These are phyloP conservation scores for Cryptosporidium xiaoi DNA, from an alignment of 169 alveolate species.

Conservation along the genomic window DNA sequence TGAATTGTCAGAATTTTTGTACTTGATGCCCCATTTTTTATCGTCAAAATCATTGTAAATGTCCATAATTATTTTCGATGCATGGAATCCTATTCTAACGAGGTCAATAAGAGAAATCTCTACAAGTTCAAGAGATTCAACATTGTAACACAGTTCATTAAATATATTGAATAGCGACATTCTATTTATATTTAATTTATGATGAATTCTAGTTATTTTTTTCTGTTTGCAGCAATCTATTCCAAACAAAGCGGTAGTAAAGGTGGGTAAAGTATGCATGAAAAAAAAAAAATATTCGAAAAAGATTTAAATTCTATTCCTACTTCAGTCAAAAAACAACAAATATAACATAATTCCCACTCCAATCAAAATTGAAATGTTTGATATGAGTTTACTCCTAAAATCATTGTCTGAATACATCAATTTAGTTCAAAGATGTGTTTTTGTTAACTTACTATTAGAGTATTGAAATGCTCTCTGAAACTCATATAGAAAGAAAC, in stretches of 20 bases:
- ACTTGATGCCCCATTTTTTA: constrained; percentile 7
- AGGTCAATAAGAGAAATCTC: constrained; percentile 38
- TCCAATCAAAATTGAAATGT: constrained; percentile 47
- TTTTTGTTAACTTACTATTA: constrained; percentile 24
- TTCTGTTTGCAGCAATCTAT: not conserved
- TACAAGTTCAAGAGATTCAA: not conserved
- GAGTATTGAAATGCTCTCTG: constrained; percentile 11
- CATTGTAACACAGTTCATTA: not conserved
- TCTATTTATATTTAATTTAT: not conserved
- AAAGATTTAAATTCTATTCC: not conserved
- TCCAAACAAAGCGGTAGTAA: not conserved
- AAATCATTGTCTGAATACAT: constrained; percentile 42
- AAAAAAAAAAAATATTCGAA: not conserved
- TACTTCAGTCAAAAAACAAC: constrained; percentile 36
- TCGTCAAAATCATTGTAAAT: constrained; percentile 17
- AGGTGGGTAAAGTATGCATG: not conserved
- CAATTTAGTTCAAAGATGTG: not conserved
- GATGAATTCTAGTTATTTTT: not conserved
- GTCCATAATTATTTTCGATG: constrained; percentile 46
- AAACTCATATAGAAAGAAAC: constrained; percentile 26
- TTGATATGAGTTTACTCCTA: constrained; percentile 45
- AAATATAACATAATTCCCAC: constrained; percentile 60
- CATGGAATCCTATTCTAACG: constrained; percentile 52
- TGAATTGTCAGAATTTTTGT: constrained; percentile 45
- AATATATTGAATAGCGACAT: constrained; percentile 26